These are phyloP conservation scores for Fusarium newnesense DNA, from an alignment of 2,329 filamentous ascomycete genomes.

Conservation along the genomic window DNA sequence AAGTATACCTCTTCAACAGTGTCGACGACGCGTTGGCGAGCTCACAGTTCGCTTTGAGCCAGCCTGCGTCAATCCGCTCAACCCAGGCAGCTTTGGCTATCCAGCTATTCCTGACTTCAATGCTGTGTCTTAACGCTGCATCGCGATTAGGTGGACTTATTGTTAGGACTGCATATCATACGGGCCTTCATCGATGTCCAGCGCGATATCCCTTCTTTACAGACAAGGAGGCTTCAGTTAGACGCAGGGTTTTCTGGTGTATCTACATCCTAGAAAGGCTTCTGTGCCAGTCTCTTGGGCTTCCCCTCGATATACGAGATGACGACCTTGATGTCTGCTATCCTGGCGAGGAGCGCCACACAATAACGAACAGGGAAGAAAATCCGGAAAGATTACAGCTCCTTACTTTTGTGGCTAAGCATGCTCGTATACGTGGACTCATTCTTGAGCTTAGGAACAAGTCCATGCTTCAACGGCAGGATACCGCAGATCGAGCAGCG, in stretches of 20 bases:
- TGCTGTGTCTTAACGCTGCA: slow-evolving; percentile 66
- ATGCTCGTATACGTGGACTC: slow-evolving; percentile 60
- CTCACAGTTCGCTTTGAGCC: slow-evolving; percentile 57
- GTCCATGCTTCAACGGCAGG: slow-evolving; percentile 57
- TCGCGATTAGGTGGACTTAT: slow-evolving; percentile 66
- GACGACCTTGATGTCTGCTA: slow-evolving; percentile 69
- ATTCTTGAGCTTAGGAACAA: slow-evolving; percentile 65
- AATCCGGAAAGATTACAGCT: slow-evolving; percentile 48
- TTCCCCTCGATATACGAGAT: slow-evolving; percentile 65
- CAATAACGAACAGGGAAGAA: slow-evolving; percentile 23
- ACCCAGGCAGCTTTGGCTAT: slow-evolving; percentile 64
- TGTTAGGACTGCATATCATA: slow-evolving; percentile 64
- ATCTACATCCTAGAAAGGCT: slow-evolving; percentile 66
- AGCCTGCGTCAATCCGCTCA: slow-evolving; percentile 57
- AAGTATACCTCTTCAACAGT: slow-evolving; percentile 57
- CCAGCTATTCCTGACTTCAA: slow-evolving; percentile 65
- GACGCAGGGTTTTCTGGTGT: slow-evolving; percentile 66
- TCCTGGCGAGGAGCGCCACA: slow-evolving; percentile 59
- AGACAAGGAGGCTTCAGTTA: slow-evolving; percentile 56
- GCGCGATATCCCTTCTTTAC: slow-evolving; percentile 62
- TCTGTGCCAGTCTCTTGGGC: slow-evolving; percentile 65
- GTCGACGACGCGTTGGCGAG: slow-evolving; percentile 62
- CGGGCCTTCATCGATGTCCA: slow-evolving; percentile 69
- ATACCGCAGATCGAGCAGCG: slow-evolving; percentile 54
- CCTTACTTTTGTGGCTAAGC: slow-evolving; percentile 55